Evolutionary conservation across 2,329 filamentous ascomycete genomes (phyloP), one percentile per base, ranked within the genome.

Genomic region (Microdochium trichocladiopsis): DNA sequence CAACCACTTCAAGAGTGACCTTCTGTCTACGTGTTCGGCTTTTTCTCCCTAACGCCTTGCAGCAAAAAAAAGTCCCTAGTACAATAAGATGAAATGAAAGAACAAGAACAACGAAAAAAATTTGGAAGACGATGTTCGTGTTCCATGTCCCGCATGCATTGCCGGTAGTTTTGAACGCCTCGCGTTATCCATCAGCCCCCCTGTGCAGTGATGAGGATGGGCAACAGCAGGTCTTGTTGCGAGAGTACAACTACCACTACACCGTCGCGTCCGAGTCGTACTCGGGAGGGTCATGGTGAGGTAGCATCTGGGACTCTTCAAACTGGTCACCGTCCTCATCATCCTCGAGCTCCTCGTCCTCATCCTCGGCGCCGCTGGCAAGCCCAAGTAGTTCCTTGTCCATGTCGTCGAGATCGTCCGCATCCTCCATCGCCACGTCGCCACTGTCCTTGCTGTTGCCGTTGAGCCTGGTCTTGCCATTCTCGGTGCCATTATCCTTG

Each of bases 341-440:
- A 43, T 67, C 73, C 22, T 72, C 70, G 33, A 73, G 72, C 2
- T 69, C 66, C 9, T 65, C 63, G 5, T 70, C 73, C 11, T 69
- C 66, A 5, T 60, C 66, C 25, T 69, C 73, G 1, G 62, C 74
- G 5, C 75, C 72, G 49, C 67, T 72, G 2, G 69, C 77, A 33
- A 77, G 57, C 12, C 73, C 75, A 3, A 77, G 61, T 14, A 77
- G 63, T 50, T 80, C 79, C 59, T 78, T 75, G 16, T 82, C 76
- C 50, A 75, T 75, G 25, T 83, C 79, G 51, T 80, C 79, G 53
- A 82, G 71, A 47, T 75, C 75, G 41, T 80, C 76, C 8, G 69
- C 74, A 52, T 76, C 71, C 41, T 72, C 68, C 65, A 72, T 71
- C 23, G 68, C 68, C 36, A 74, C 63, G 33, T 77, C 74, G 14